Percentiles rank a stretch among this genome's conserved stretches.
Evolutionary conservation across 1,284 basidiomycete species (phyloP).

Genomic region (Moniliella sp.): DNA sequence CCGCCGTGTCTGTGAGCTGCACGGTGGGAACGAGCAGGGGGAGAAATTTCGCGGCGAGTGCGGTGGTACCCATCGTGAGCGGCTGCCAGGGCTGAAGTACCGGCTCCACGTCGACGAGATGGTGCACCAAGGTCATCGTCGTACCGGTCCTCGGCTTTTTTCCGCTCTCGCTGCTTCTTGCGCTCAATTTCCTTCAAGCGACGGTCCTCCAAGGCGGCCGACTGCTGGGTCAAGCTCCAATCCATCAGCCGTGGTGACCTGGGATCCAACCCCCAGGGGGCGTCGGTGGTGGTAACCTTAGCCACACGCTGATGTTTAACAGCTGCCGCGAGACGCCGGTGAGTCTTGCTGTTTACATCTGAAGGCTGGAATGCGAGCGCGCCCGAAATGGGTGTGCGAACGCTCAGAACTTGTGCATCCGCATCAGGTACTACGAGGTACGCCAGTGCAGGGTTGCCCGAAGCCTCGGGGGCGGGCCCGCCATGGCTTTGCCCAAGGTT

Average conservation of each 20-base stretch:
- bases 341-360: conserved; percentile 69
- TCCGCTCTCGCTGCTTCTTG: conserved; percentile 5
- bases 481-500: neutral
- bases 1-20: conserved; percentile 9
- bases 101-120: neutral
- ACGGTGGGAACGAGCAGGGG: conserved; percentile 6
- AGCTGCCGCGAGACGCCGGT: conserved; percentile 62
- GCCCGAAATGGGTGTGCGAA: conserved; percentile 60
- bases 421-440: conserved; percentile 78
- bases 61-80: conserved; percentile 4
- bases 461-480: neutral
- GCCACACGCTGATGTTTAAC: conserved; percentile 61
- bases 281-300: conserved; percentile 40
- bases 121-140: conserved; percentile 1
- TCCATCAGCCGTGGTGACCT: conserved; percentile 37
- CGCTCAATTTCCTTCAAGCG: conserved; percentile 8
- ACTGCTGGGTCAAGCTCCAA: neutral
- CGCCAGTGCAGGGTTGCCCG: conserved; percentile 26
- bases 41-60: conserved; percentile 2
- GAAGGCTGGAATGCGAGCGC: conserved; percentile 63
- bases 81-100: conserved; percentile 1
- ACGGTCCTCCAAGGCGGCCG: conserved; percentile 6
- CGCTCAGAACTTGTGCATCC: conserved; percentile 58
- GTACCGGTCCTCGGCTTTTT: conserved; percentile 4
- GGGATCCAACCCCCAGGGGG: conserved; percentile 50